A percentile compares a stretch with the other conserved stretches of the same genome.
These are phyloP conservation scores for Fusarium chuoi DNA, from an alignment of 2,329 filamentous ascomycete species.

Conservation along the genomic window DNA sequence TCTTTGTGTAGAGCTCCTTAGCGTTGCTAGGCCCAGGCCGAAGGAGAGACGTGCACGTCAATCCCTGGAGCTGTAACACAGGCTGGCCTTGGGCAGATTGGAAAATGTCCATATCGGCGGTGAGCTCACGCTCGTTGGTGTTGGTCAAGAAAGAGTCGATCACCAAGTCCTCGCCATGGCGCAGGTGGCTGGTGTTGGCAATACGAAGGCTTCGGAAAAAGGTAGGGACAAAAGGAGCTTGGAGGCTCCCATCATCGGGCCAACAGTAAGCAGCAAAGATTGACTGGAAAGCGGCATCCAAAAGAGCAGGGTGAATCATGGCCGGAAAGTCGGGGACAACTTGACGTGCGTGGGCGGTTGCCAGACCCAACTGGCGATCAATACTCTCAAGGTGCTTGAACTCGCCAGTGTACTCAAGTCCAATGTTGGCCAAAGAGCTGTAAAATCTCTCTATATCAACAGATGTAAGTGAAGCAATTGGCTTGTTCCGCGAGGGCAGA, in stretches of 20 bases:
- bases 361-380: slow-evolving; percentile 19
- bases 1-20: slow-evolving; percentile 1
- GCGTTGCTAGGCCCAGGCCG: neutral
- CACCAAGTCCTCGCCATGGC: neutral
- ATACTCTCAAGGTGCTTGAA: slow-evolving; percentile 15
- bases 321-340: neutral
- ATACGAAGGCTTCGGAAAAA: slow-evolving; percentile 9
- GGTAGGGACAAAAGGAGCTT: slow-evolving; percentile 43
- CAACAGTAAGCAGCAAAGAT: slow-evolving; percentile 47
- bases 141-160: slow-evolving; percentile 4
- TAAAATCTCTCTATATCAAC: neutral
- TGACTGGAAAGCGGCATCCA: slow-evolving; percentile 52
- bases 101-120: slow-evolving; percentile 1
- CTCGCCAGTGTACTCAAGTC: neutral
- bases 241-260: slow-evolving; percentile 49
- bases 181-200: neutral
- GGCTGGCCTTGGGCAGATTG: neutral
- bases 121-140: neutral
- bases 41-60: slow-evolving; percentile 1
- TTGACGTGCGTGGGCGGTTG: neutral
- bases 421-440: neutral
- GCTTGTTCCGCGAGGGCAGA: neutral
- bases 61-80: neutral
- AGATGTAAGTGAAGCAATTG: neutral
- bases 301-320: slow-evolving; percentile 47